Conservation (phyloP, 2,329 filamentous ascomycete genomes). For the Cladophialophora carrionii region DNA sequence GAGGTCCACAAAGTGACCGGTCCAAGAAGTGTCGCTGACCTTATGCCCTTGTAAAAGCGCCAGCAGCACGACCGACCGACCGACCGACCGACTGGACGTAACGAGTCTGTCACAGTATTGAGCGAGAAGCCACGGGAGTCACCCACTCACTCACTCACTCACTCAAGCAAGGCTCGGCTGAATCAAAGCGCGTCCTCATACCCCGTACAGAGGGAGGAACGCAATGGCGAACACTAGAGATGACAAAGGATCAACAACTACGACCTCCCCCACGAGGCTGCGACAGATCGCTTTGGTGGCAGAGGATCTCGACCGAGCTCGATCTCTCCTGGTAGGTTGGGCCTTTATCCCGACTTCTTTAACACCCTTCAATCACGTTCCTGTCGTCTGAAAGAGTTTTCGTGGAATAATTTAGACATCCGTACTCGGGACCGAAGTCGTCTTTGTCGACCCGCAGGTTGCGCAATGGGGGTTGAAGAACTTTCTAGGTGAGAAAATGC, state of each 20-base stretch:
- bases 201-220: neutral
- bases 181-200: neutral
- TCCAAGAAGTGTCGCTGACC: neutral
- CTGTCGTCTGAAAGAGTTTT: no score
- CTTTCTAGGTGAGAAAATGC: slow-evolving; percentile 42
- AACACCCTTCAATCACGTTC: neutral
- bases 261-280: slow-evolving; percentile 34
- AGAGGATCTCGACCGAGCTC: slow-evolving; percentile 36
- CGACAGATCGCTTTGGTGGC: slow-evolving; percentile 39
- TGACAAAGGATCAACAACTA: neutral
- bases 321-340: slow-evolving; percentile 35
- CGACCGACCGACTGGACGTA: no score
- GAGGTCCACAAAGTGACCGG: no score
- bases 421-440: slow-evolving; percentile 47
- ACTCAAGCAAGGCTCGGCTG: neutral
- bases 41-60: neutral
- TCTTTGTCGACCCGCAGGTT: slow-evolving; percentile 47
- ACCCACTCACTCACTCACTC: no score
- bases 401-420: slow-evolving; percentile 31
- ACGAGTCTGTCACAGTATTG: no score
- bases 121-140: no score
- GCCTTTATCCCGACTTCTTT: neutral
- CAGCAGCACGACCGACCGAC: no score
- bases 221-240: slow-evolving; percentile 6
- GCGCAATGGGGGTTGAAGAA: slow-evolving; percentile 49